A percentile compares a stretch with the other conserved stretches of the same genome.
These are phyloP conservation scores for Dictyostelium capitatum DNA, from an alignment of 78 protist genomes.

Conservation along the genomic window DNA sequence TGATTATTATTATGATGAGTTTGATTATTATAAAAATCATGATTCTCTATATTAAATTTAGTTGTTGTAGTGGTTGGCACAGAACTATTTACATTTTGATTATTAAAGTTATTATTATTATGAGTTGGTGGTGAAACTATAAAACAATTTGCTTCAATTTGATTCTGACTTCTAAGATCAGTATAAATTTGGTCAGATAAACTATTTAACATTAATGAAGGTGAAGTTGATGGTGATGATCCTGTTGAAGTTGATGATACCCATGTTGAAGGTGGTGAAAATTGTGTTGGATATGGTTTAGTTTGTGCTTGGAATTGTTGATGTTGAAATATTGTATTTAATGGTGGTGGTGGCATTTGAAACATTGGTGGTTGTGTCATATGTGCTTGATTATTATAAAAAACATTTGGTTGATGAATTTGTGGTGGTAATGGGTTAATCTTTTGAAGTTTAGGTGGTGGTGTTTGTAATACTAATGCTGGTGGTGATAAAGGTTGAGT, in stretches of 20 bases:
- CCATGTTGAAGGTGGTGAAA: conserved; percentile 1
- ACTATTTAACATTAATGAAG: conserved; percentile 23
- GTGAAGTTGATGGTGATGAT: neutral
- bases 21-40: neutral
- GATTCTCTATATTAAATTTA: neutral
- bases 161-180: neutral
- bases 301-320: conserved; percentile 39
- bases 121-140: conserved; percentile 24
- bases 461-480: neutral
- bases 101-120: neutral
- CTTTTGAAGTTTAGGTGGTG: neutral
- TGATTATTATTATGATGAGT: neutral
- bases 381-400: neutral
- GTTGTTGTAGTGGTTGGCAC: neutral
- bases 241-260: neutral
- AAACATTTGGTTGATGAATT: neutral
- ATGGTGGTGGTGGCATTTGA: neutral
- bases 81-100: too few relatives aligned
- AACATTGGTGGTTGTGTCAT: neutral
- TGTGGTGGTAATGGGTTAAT: neutral
- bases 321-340: conserved; percentile 11
- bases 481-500: neutral
- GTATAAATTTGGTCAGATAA: conserved; percentile 17
- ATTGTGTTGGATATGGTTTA: neutral
- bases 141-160: neutral